These are phyloP conservation scores for Ceratobasidium theobromae DNA, from an alignment of 1,284 basidiomycete genomes.

Conservation along the genomic window DNA sequence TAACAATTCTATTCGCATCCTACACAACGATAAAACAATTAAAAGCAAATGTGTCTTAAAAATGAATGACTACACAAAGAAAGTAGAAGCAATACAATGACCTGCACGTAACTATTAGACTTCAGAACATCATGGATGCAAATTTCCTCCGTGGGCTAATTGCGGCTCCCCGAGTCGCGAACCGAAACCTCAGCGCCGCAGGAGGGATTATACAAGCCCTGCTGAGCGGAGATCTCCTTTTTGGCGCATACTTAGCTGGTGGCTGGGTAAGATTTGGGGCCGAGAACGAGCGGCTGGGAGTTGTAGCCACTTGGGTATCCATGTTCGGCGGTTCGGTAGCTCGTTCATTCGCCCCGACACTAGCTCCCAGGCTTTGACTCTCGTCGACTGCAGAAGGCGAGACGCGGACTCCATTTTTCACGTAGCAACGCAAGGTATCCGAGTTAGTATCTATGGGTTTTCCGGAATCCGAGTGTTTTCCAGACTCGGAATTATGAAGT, in stretches of 20 bases:
- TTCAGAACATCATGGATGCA: constrained; percentile 21
- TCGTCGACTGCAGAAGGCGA: no score
- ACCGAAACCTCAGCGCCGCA: not conserved
- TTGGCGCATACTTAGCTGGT: not conserved
- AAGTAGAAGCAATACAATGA: no score
- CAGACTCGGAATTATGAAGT: not conserved
- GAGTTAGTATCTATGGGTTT: not conserved
- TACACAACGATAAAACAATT: no score
- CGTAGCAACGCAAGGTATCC: constrained; percentile 8
- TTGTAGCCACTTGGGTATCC: not conserved
- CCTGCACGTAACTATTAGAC: no score
- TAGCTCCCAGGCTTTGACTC: no score
- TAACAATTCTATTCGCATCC: no score
- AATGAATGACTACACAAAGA: not conserved
- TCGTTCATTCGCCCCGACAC: not conserved
- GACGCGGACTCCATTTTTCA: constrained; percentile 2
- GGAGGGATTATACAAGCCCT: not conserved
- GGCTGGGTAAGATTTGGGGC: not conserved
- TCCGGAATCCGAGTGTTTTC: not conserved
- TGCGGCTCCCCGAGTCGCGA: not conserved
- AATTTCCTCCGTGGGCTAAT: constrained; percentile 6
- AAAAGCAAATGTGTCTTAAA: no score
- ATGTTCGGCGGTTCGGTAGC: not conserved
- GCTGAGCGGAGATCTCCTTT: constrained; percentile 1
- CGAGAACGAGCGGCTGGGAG: not conserved